Percentiles rank a stretch among this genome's conserved stretches.
phyloP scores from a whole-genome alignment of 2,329 filamentous ascomycete species.

The Fragosphaeria purpurea region DNA sequence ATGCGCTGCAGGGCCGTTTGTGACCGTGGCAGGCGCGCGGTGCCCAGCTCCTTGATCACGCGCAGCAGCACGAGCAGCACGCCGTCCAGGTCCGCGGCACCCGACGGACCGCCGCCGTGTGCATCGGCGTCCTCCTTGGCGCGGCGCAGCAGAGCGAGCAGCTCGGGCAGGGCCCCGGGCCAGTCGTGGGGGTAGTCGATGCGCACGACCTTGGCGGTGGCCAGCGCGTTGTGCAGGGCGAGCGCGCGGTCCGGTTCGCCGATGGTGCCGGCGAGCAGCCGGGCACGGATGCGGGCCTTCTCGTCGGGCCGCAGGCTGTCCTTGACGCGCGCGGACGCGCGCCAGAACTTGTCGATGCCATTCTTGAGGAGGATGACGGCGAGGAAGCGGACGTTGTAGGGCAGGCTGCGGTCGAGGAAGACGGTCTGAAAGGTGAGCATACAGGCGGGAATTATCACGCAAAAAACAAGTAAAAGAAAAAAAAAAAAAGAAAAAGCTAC shows the following conservation, averaged over 20 bases:
- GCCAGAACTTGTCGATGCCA: slow-evolving; percentile 91
- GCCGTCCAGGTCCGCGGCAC: slow-evolving; percentile 52
- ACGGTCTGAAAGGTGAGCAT: slow-evolving; percentile 44
- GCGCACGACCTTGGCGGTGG: slow-evolving; percentile 77
- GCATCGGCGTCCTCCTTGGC: slow-evolving; percentile 28
- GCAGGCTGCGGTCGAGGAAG: slow-evolving; percentile 70
- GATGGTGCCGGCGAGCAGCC: slow-evolving; percentile 66
- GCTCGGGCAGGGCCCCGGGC: slow-evolving; percentile 51
- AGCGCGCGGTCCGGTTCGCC: slow-evolving; percentile 66
- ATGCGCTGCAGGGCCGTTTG: slow-evolving; percentile 67
- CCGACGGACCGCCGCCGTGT: slow-evolving; percentile 35
- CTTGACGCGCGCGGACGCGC: slow-evolving; percentile 43
- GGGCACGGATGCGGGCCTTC: slow-evolving; percentile 64
- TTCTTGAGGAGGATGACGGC: slow-evolving; percentile 94
- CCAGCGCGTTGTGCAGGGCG: slow-evolving; percentile 78
- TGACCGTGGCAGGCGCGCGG: slow-evolving; percentile 63
- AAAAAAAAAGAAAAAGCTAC: slow-evolving; percentile 1
- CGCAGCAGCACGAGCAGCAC: slow-evolving; percentile 70
- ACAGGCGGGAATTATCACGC: too few species aligned
- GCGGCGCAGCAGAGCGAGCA: slow-evolving; percentile 55
- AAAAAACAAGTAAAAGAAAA: neutral
- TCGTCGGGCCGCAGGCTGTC: slow-evolving; percentile 65
- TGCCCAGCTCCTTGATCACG: slow-evolving; percentile 82
- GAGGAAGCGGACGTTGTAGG: slow-evolving; percentile 71
- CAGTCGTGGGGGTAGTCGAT: slow-evolving; percentile 86